Evolutionary conservation across 78 protist genomes (phyloP), one percentile per base, ranked within the genome.

Genomic region (Cyanophora paradoxa): DNA sequence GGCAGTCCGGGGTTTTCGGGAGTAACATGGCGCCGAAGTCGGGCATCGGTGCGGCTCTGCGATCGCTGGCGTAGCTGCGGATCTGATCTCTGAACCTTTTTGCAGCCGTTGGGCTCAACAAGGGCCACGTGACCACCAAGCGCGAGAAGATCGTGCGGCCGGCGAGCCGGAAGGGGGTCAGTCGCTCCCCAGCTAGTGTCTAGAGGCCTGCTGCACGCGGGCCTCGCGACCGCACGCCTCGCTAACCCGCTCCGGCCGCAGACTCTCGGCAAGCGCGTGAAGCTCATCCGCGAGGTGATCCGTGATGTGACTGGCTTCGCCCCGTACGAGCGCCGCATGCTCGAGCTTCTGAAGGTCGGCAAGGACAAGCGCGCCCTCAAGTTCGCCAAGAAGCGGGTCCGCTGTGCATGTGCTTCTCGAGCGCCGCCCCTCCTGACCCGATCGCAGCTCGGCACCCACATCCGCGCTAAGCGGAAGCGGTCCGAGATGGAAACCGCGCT

Each of bases 281-380:
- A 62, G 72, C 33, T 74, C 52, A 78, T 86, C 58, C 83, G 88
- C 28, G 90, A 82, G 44, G 57, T 88, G 70, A 33, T 92, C 77
- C 91, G 86, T 63, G 93, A 92, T 41, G 34, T 54, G 61, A 50
- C 6, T 50, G 97, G 97, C 46, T 81, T 77, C 44, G 82, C 97
- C 31, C 95, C 97, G 56, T 91, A 90, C 80, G 97, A 93, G 87
- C 83, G 88, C 50, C 89, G 97, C 64, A 44, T 83, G 57, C 72
- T 80, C 57, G 97, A 93, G 62, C 57, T 93, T 54, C 86, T 93
- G 63, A 71, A 81, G 66, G 86, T 89, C 48, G 84, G 88, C 80
- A 70, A 75, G 73, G 97, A 93, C 70, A 90, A 91, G 88, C 89
- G 97, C 24, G 97, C 97, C 83, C 90, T 88, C 77, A 82, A 82